Evolutionary conservation across 2,329 filamentous ascomycete genomes (phyloP), one percentile per base, ranked within the genome.

Genomic region (Cordyceps cateniannulata): DNA sequence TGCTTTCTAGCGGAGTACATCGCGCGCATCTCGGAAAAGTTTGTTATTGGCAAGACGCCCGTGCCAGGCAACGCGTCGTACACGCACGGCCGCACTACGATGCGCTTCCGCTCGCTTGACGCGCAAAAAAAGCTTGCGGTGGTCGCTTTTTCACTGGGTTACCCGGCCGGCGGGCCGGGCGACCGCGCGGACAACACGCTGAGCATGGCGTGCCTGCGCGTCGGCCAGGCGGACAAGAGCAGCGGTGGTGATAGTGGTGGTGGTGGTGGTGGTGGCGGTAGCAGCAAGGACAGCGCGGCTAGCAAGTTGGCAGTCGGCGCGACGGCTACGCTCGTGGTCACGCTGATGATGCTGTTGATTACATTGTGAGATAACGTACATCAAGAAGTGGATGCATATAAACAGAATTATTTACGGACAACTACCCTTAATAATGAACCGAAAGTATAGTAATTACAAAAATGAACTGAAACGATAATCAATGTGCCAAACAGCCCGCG

Each of bases 161-260:
- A 57, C 20, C 53, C 53, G 18, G 38, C 53, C 2, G 53, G 53
- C 53, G 53, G 53, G 2, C 53, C 53, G 4, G 53, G 53, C 3
- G 53, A 57, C 18, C 53, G 53, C 53, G 42, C 9, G 1, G 18
- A 57, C 5, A 57, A 57, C 27, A 57, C 54, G 18, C 27, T 57
- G 12, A 57, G 22, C 42, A 57, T 57, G 42, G 54, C 54, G 25
- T 57, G 54, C 20, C 42, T 57, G 54, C 54, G 54, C n/a, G 20
- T 49, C 2, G 42, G 27, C 14, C 24, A 47, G 38, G 44, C 42
- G 8, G 54, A 40, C 20, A 57, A 48, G 54, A 40, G 18, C 5
- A 49, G 54, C n/a, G 18, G 22, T 9, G 27, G 54, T 8, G 20
- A 27, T n/a, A 29, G 27, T 12, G 42, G 38, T 24, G 18, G 51